These are phyloP conservation scores for Wickerhamiella parazyma DNA, from an alignment of 805 yeast genomes.

Conservation along the genomic window DNA sequence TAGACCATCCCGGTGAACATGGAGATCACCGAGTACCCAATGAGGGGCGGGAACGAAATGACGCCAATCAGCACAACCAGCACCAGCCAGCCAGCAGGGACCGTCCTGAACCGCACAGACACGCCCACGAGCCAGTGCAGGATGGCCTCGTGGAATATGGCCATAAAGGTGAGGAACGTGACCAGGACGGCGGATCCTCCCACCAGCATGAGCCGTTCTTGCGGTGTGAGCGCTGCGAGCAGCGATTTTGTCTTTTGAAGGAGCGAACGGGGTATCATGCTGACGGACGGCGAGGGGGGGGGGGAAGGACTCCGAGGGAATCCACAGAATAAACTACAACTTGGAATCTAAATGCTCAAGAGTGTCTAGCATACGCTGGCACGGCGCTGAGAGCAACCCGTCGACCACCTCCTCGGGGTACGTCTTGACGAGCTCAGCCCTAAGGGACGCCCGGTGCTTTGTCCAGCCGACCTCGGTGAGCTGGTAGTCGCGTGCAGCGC, in stretches of 20 bases:
- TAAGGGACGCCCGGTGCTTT: neutral
- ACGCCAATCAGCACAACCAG: conserved; percentile 41
- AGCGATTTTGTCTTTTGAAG: conserved; percentile 1
- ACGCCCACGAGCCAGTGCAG: conserved; percentile 23
- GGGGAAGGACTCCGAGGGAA: neutral
- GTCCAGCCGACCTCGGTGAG: conserved; percentile 36
- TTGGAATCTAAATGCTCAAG: neutral
- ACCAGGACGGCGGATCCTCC: conserved; percentile 17
- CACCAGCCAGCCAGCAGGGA: conserved; percentile 26
- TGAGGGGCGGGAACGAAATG: conserved; percentile 80
- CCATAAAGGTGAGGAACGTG: conserved; percentile 18
- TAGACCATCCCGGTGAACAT: conserved; percentile 66
- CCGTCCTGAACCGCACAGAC: conserved; percentile 22
- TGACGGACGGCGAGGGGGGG: no score
- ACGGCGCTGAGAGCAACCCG: neutral
- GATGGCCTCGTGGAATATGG: conserved; percentile 26
- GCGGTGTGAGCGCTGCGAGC: conserved; percentile 16
- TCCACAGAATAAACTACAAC: neutral
- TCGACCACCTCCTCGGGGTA: neutral
- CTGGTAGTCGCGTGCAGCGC: conserved; percentile 64
- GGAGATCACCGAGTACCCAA: conserved; percentile 65
- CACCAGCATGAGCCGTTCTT: conserved; percentile 14
- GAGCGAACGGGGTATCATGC: conserved; percentile 19
- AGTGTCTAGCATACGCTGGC: neutral
- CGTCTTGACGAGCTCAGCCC: neutral